A percentile compares a stretch with the other conserved stretches of the same genome.
Conservation (phyloP, 2,329 filamentous ascomycete species). For the Ophiostoma quercus region DNA sequence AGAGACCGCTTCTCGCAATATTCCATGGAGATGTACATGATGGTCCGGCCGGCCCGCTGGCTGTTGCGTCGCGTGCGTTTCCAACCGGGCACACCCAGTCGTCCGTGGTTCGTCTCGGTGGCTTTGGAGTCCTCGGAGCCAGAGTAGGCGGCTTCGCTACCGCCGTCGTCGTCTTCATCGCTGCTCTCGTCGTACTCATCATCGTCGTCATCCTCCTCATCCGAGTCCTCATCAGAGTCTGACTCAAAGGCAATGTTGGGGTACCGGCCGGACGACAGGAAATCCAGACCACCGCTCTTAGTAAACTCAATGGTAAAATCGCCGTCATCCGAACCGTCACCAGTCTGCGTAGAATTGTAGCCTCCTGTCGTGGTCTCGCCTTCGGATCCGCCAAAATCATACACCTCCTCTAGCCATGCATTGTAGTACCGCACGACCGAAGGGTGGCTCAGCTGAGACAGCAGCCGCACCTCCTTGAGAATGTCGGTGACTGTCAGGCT, state of each 20-base stretch:
- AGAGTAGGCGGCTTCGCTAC: constrained; percentile 20
- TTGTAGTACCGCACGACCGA: constrained; percentile 85
- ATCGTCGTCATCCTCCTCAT: constrained; percentile 42
- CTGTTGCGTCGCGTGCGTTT: constrained; percentile 32
- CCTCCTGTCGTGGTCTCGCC: constrained; percentile 49
- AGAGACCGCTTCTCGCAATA: constrained; percentile 94
- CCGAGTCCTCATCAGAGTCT: constrained; percentile 42
- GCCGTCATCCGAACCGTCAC: constrained; percentile 31
- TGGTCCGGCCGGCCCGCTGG: constrained; percentile 58
- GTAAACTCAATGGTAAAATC: constrained; percentile 52
- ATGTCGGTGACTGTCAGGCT: constrained; percentile 82
- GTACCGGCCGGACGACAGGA: constrained; percentile 80
- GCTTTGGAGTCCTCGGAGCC: constrained; percentile 25
- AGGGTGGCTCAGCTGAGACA: constrained; percentile 91
- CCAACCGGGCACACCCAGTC: constrained; percentile 14
- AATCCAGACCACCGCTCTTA: constrained; percentile 77
- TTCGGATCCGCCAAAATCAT: constrained; percentile 50
- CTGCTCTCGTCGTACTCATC: constrained; percentile 39
- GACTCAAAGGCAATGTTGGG: constrained; percentile 71
- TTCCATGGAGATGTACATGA: constrained; percentile 98
- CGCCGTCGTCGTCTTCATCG: constrained; percentile 23
- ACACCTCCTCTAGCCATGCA: constrained; percentile 80
- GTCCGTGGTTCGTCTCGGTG: constrained; percentile 25
- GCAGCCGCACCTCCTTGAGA: constrained; percentile 75
- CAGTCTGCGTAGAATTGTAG: constrained; percentile 22